Base-by-base conservation (phyloP, 1,284 basidiomycete species). In the Boletus nobilissimus region DNA sequence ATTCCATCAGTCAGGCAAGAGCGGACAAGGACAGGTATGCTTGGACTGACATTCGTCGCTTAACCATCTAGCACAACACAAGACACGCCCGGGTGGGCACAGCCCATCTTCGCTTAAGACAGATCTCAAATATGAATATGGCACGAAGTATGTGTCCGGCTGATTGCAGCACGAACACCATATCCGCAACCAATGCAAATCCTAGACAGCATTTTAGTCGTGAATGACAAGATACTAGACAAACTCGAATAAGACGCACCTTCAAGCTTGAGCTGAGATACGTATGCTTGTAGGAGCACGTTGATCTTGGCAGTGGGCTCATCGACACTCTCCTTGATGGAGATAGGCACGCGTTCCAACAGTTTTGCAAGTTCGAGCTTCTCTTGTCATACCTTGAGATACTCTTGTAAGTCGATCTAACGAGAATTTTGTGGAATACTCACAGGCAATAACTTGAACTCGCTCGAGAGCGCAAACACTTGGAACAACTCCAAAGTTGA, bases 301-400 rank as follows among this genome's bases (percentile, higher is more conserved):
- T 99, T 99, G 87, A 99, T 97, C 89, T 99, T 99, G 43, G 98
- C 96, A 0, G 97, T 95, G 0, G 97, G 96, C 84, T 99, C 98
- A 80, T 99, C 98, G 10, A 98, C 96, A 70, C 94, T 91, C 87
- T 99, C 98, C 88, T 99, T 99, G 83, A 99, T 95, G 0, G 98
- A 98, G 68, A 99, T 97, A 3, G 98, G 98, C 0, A 99, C 98
- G 24, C 97, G 92, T 85, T 99, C 98, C 62, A 99, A 88, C 39
- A 99, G 88, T 85, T 98, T 98, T n/a, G 93, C 92, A 14, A 99
- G 90, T 84, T 99, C 97, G 9, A 97, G 89, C 85, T 97, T 97
- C 87, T 98, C 96, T 87, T 93, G 91, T 75, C 90, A 89, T n/a
- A 92, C 87, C 91, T 91, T 51, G n/a, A 60, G 76, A 34, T 11